phyloP scores from a whole-genome alignment of 805 yeast genomes.

The Clavispora fructus region DNA sequence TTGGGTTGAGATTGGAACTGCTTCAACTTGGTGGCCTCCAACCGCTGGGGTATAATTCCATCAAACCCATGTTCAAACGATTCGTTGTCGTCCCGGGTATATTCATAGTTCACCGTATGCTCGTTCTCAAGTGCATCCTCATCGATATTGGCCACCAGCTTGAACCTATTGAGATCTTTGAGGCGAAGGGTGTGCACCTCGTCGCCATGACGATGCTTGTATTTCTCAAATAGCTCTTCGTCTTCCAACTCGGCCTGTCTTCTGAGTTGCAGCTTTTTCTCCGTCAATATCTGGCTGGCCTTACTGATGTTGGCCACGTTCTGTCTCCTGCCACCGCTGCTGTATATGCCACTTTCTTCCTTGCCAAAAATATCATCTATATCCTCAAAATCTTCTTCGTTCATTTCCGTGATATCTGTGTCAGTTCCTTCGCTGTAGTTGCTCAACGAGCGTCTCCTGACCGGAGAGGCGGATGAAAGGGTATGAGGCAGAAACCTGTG shows the following conservation, averaged over 20 bases:
- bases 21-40: constrained; percentile 8
- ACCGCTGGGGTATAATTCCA: constrained; percentile 7
- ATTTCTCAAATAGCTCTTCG: constrained; percentile 19
- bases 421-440: constrained; percentile 37
- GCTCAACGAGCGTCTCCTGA: constrained; percentile 23
- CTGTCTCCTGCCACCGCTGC: constrained; percentile 14
- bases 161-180: constrained; percentile 20
- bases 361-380: constrained; percentile 34
- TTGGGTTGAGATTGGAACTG: constrained; percentile 6
- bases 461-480: constrained; percentile 10
- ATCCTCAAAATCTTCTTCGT: constrained; percentile 35
- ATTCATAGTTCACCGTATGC: constrained; percentile 31
- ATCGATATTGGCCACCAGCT: constrained; percentile 7
- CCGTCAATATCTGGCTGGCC: constrained; percentile 20
- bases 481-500: constrained; percentile 11
- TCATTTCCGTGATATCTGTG: constrained; percentile 35
- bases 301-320: constrained; percentile 8
- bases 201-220: constrained; percentile 14
- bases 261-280: constrained; percentile 21
- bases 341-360: constrained; percentile 33
- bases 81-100: constrained; percentile 33
- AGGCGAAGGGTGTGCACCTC: constrained; percentile 25
- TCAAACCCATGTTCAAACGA: constrained; percentile 36
- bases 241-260: constrained; percentile 33
- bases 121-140: constrained; percentile 27